phyloP scores from a whole-genome alignment of 345 rosid species.

The Bruguiera gymnorhiza region DNA sequence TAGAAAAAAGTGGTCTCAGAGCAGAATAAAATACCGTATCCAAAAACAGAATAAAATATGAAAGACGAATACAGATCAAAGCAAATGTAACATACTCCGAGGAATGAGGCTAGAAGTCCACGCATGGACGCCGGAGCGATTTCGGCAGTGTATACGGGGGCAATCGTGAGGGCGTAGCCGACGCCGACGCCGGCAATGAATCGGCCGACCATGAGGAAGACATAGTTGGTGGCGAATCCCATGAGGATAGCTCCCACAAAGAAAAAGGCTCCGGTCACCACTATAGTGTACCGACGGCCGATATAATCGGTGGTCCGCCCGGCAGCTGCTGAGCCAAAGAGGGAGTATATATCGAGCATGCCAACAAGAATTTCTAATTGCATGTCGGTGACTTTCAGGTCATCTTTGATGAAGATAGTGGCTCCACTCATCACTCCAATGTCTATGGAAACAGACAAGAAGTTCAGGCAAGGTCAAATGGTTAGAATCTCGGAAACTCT shows the following conservation, averaged over 20 bases:
- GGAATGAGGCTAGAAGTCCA: slow-evolving; percentile 84
- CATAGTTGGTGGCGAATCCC: slow-evolving; percentile 80
- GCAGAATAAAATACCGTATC: too few species aligned
- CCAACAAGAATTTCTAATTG: slow-evolving; percentile 62
- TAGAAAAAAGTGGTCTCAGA: too few species aligned
- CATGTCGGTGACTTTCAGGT: slow-evolving; percentile 38
- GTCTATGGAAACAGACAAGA: slow-evolving; percentile 34
- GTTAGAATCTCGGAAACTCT: too few species aligned
- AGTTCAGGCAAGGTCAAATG: background rate
- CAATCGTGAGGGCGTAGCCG: slow-evolving; percentile 90
- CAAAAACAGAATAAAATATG: background rate
- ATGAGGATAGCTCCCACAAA: slow-evolving; percentile 78
- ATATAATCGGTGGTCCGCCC: slow-evolving; percentile 86
- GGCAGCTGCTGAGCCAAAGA: slow-evolving; percentile 74
- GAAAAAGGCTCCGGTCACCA: slow-evolving; percentile 74
- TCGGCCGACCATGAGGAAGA: slow-evolving; percentile 86
- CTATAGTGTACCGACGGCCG: slow-evolving; percentile 88
- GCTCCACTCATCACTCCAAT: slow-evolving; percentile 95
- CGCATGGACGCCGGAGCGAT: slow-evolving; percentile 83
- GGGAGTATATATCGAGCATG: slow-evolving; percentile 54
- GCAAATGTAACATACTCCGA: slow-evolving; percentile 49
- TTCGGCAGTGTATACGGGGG: slow-evolving; percentile 89
- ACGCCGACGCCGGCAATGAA: slow-evolving; percentile 88
- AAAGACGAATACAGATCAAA: background rate
- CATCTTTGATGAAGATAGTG: slow-evolving; percentile 40